A percentile compares a stretch with the other conserved stretches of the same genome.
Evolutionary conservation across 805 yeast genomes (phyloP).

Genomic region (Schizosaccharomyces cryophilus): DNA sequence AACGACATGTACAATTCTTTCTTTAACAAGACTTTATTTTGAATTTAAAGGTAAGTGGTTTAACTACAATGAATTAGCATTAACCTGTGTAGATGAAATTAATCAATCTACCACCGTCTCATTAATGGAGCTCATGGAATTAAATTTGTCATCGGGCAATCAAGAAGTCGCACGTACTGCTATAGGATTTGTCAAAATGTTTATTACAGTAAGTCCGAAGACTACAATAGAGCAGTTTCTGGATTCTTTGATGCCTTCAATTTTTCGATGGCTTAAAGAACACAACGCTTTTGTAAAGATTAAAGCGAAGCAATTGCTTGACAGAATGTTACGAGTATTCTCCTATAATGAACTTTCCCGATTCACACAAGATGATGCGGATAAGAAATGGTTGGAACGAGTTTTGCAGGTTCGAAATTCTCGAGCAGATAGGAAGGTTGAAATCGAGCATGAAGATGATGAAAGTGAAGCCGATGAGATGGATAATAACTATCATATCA

Average conservation of each 20-base stretch:
- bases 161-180: constrained; percentile 87
- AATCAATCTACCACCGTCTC: constrained; percentile 41
- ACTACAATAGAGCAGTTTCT: constrained; percentile 47
- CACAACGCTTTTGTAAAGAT: constrained; percentile 88
- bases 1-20: constrained; percentile 89
- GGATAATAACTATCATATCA: not conserved
- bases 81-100: constrained; percentile 8
- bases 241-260: constrained; percentile 37
- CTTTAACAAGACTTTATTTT: constrained; percentile 61
- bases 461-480: constrained; percentile 1
- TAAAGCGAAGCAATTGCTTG: constrained; percentile 78
- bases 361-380: constrained; percentile 64
- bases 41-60: constrained; percentile 35
- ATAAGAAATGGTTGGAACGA: constrained; percentile 24
- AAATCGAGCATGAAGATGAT: constrained; percentile 33
- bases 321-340: constrained; percentile 69
- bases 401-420: constrained; percentile 45
- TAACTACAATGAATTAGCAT: not conserved
- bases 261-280: constrained; percentile 84
- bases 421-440: constrained; percentile 63
- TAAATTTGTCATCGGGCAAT: constrained; percentile 74
- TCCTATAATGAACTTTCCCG: constrained; percentile 63
- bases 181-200: constrained; percentile 81
- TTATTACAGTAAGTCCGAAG: constrained; percentile 58
- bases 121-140: constrained; percentile 61